These are phyloP conservation scores for Fusarium solani-melongenae DNA, from an alignment of 2,329 filamentous ascomycete species.

Conservation along the genomic window DNA sequence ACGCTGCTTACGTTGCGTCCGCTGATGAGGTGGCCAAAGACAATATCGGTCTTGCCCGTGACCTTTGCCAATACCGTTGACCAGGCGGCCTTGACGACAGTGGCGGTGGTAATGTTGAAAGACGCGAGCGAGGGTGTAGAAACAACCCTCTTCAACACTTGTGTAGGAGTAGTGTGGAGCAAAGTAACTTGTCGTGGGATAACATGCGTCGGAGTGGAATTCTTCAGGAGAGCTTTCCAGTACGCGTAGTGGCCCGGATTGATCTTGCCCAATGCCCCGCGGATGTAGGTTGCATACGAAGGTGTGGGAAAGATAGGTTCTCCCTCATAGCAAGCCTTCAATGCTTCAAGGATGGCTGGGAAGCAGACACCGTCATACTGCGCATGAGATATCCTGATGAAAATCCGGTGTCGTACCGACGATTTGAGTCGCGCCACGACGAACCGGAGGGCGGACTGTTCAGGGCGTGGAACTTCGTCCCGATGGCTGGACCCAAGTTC, in stretches of 20 bases:
- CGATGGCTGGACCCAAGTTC: conserved; percentile 1
- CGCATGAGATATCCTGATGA: conserved; percentile 28
- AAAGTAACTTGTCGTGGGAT: background rate
- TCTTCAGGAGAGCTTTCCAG: conserved; percentile 14
- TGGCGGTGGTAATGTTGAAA: conserved; percentile 46
- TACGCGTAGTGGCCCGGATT: conserved; percentile 11
- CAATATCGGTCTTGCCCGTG: conserved; percentile 45
- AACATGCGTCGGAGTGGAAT: conserved; percentile 13
- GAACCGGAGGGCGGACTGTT: conserved; percentile 11
- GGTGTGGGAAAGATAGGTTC: background rate
- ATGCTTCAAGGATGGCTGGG: conserved; percentile 9
- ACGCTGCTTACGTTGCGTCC: conserved; percentile 17
- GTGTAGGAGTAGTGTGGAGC: conserved; percentile 6
- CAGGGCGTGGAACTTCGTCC: background rate
- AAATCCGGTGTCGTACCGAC: conserved; percentile 18
- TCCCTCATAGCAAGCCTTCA: conserved; percentile 22
- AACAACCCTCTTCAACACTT: conserved; percentile 1
- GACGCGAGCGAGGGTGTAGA: conserved; percentile 24
- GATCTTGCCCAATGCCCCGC: background rate
- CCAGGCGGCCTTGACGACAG: conserved; percentile 59
- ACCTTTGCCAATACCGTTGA: conserved; percentile 51
- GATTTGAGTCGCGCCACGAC: conserved; percentile 8
- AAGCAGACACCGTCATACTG: conserved; percentile 31
- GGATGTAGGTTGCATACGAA: conserved; percentile 16
- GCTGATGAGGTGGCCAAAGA: conserved; percentile 33